Base-by-base conservation (phyloP, 2,329 filamentous ascomycete species). In the Paradendryphiella salina region DNA sequence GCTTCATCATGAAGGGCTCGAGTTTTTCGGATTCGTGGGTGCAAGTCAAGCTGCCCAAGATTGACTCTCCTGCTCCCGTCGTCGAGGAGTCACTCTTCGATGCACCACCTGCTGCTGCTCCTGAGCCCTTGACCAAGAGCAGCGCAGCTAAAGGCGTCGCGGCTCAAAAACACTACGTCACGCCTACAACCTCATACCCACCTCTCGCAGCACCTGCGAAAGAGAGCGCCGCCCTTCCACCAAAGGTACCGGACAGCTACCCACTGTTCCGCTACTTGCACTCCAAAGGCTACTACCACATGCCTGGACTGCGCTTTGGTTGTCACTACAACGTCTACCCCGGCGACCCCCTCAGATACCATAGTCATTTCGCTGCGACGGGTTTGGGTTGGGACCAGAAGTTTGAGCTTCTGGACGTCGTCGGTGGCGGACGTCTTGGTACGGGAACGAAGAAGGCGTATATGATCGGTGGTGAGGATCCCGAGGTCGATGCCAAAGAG, bases 391-490 rank as follows among this genome's bases (percentile, higher is more conserved):
- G 91, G 90, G 85, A 96, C 54, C 84, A 96, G 64, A 85, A 91
- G 61, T 87, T 99, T 49, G 82, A 88, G 31, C 78, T 97, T 65
- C 81, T 96, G 60, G 89, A 96, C 60, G 77, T 99, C 11, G 87
- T 97, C 13, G 88, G 86, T 15, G 91, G 90, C 6, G 94, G 94
- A 4, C 82, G 94, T 61, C 74, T 99, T 56, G 94, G 92, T 0
- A 97, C 94, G 2, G 90, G 90, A 41, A 94, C 97, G 15, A 99
- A 99, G 80, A 99, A 99, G 75, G 89, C 90, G 0, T 96, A 91
- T 65, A 76, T 99, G 46, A 81, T 99, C 50, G 93, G 92, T 5
- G 91, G 90, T 0, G 79, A 82, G 62, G 70, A 67, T 34, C 51
- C 20, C 4, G 53, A 54, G 23, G 50, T 46, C 15, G 47, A 47